Conservation (phyloP, 805 yeast species). For the Metschnikowia colocasiae region DNA sequence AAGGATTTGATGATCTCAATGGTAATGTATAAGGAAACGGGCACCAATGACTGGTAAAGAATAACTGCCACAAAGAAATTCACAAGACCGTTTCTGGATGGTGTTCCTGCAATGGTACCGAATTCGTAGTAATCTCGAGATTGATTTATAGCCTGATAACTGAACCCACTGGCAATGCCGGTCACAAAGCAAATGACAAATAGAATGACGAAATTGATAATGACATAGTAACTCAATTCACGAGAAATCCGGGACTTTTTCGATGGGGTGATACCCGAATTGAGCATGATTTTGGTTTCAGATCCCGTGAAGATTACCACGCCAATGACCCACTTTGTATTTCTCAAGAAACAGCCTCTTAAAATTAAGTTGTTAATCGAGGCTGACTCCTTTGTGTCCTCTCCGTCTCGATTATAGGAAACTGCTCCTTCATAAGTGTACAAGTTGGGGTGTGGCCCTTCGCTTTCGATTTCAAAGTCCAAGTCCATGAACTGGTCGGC, state of each 20-base stretch:
- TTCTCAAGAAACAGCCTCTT: conserved; percentile 75
- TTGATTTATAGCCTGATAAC: conserved; percentile 42
- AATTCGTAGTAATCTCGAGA: conserved; percentile 67
- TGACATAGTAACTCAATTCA: conserved; percentile 67
- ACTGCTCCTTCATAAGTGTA: conserved; percentile 74
- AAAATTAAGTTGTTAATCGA: conserved; percentile 65
- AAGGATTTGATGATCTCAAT: conserved; percentile 75
- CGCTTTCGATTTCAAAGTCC: conserved; percentile 70
- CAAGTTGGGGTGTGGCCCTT: conserved; percentile 78
- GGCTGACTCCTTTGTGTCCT: conserved; percentile 53
- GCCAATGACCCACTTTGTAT: conserved; percentile 82
- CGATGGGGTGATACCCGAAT: conserved; percentile 76
- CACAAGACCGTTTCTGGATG: conserved; percentile 64
- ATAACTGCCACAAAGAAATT: conserved; percentile 70
- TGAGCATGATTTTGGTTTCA: conserved; percentile 78
- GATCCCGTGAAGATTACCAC: conserved; percentile 72
- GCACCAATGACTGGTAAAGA: conserved; percentile 72
- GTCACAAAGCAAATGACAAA: conserved; percentile 67
- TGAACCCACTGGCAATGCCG: conserved; percentile 68
- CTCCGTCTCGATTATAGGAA: conserved; percentile 20
- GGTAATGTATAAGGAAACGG: conserved; percentile 74
- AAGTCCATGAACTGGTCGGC: conserved; percentile 39
- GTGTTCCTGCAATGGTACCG: conserved; percentile 63
- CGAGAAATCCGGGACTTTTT: conserved; percentile 70
- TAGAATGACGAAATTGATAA: conserved; percentile 60